Base-by-base conservation (phyloP, 1,284 basidiomycete species). In the Ceratobasidium sp. region DNA sequence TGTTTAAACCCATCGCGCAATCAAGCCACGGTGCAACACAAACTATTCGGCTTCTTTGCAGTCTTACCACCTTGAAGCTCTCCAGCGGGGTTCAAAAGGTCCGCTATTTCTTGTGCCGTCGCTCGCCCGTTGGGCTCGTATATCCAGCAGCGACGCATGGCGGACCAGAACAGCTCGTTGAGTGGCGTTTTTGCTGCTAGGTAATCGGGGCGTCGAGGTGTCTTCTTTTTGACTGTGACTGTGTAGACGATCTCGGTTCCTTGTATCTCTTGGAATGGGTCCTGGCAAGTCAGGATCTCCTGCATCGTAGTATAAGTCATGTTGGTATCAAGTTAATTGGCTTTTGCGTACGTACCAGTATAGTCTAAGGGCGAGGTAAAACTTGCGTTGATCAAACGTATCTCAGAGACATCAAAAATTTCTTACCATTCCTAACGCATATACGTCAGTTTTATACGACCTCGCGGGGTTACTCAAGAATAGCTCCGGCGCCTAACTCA, bases 341-440 rank as follows among this genome's bases (percentile, higher is more conserved):
- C 56, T 27, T 17, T 14, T 9, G 9, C 22, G 14, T 57, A 59
- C 44, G 9, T 48, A 48, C 60, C 3, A 63, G 44, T 19, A 63
- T 29, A 27, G 24, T 63, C 60, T 63, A 31, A 24, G 8, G 24
- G 24, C 8, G 31, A 29, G 24, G 53, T 27, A 31, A 27, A 27
- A 22, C 9, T 29, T 6, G 29, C 5, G 53, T 31, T 56, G 8
- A 56, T 31, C 53, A 56, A 27, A 24, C 53, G 29, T 15, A 60
- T 36, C 31, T 17, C 57, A 36, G n/a, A 33, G 14, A 60, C 14
- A 5, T 44, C 8, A 14, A 60, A 17, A 29, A 59, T 59, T 14
- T 59, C 36, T 60, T 15, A 56, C 53, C 53, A 56, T 56, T 27
- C n/a, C 53, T 2, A 56, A 27, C 15, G 53, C 53, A 56, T 56